Conservation (phyloP, 495 filamentous ascomycete species). For the Aspergillus funiculosus region DNA sequence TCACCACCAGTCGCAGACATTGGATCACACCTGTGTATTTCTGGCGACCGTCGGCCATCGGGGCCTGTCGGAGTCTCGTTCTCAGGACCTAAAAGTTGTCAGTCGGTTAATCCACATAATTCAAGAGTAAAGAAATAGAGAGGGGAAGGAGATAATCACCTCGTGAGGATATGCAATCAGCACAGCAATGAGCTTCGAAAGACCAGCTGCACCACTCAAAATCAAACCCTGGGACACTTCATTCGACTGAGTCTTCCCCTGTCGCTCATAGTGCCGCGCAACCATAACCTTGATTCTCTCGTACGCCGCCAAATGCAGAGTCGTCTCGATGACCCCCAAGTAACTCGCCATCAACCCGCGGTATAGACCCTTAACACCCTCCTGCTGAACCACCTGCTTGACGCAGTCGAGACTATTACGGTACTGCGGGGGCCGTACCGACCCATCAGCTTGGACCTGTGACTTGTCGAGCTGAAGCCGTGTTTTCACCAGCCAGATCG, state of each 20-base stretch:
- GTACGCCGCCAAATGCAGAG: conserved; percentile 82
- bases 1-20: conserved; percentile 74
- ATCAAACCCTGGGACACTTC: conserved; percentile 31
- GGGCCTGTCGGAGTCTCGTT: conserved; percentile 66
- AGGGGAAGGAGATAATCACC: conserved; percentile 39
- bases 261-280: conserved; percentile 46
- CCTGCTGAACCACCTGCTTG: conserved; percentile 65
- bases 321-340: conserved; percentile 77
- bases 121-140: conserved; percentile 1
- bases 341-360: conserved; percentile 84
- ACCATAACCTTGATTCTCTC: conserved; percentile 73
- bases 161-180: conserved; percentile 85
- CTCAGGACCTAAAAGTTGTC: conserved; percentile 46
- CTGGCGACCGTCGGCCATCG: conserved; percentile 60
- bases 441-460: conserved; percentile 38
- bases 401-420: conserved; percentile 78
- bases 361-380: conserved; percentile 74
- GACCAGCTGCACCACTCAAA: conserved; percentile 66
- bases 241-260: conserved; percentile 24
- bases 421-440: conserved; percentile 47
- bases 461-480: conserved; percentile 78
- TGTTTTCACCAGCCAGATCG: conserved; percentile 91
- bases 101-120: conserved; percentile 6
- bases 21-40: conserved; percentile 82
- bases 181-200: conserved; percentile 75